Evolutionary conservation across 2,329 filamentous ascomycete species (phyloP).

Genomic region (Paramyrothecium roridum): DNA sequence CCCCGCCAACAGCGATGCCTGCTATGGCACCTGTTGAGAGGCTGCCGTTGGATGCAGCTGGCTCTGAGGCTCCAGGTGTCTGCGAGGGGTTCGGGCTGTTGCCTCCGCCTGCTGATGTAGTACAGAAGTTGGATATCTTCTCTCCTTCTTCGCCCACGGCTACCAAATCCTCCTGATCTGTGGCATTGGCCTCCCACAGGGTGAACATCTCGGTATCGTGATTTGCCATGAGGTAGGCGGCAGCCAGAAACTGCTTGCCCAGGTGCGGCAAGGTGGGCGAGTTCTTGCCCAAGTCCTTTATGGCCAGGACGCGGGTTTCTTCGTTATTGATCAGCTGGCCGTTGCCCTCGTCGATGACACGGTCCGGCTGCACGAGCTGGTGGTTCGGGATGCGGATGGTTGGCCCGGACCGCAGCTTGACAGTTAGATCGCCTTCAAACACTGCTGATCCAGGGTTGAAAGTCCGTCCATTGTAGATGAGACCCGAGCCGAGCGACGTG

Average conservation of each 20-base stretch:
- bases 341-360: background rate
- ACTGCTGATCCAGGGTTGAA: background rate
- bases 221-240: conserved; percentile 9
- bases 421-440: conserved; percentile 4
- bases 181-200: conserved; percentile 11
- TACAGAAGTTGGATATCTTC: background rate
- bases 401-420: conserved; percentile 1
- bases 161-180: conserved; percentile 4
- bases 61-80: background rate
- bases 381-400: conserved; percentile 8
- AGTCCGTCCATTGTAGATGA: background rate
- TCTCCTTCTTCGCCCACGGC: conserved; percentile 1
- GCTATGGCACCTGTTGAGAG: background rate
- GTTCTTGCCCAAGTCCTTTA: conserved; percentile 4
- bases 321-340: conserved; percentile 3
- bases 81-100: background rate
- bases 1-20: background rate
- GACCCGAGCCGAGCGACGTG: background rate
- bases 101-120: background rate
- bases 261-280: conserved; percentile 1
- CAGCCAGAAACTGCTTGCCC: conserved; percentile 10
- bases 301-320: conserved; percentile 1
- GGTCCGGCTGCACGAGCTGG: conserved; percentile 8
- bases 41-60: background rate
- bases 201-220: conserved; percentile 8